A percentile compares a stretch with the other conserved stretches of the same genome.
Evolutionary conservation across 148 eudicot genomes (phyloP).

Genomic region (Pharnaceum exiguum): DNA sequence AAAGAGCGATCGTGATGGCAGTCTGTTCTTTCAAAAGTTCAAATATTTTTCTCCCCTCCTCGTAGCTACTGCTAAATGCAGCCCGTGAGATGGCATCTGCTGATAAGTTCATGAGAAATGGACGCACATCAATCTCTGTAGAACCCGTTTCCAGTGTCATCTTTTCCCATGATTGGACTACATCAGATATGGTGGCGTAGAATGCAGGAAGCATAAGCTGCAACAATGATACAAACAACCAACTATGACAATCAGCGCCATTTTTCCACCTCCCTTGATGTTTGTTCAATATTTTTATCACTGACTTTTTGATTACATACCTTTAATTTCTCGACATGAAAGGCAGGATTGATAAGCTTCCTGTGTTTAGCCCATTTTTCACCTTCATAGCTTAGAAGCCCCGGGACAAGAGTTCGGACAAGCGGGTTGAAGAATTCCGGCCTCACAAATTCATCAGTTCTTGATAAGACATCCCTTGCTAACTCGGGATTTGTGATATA

Average conservation of each 20-base stretch:
- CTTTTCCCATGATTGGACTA: constrained; percentile 20
- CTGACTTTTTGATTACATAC: not conserved
- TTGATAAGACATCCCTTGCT: constrained; percentile 16
- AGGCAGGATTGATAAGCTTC: constrained; percentile 29
- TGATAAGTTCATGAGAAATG: constrained; percentile 13
- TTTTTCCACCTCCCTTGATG: no score
- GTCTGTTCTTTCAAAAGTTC: constrained; percentile 16
- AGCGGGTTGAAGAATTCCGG: constrained; percentile 2
- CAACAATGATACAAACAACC: not conserved
- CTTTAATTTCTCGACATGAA: constrained; percentile 23
- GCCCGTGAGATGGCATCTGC: constrained; percentile 31
- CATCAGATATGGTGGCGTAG: constrained; percentile 8
- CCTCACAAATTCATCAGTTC: constrained; percentile 16
- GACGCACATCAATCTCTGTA: constrained; percentile 28
- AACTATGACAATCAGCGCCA: no score
- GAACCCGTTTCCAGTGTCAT: constrained; percentile 1
- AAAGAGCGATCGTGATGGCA: not conserved
- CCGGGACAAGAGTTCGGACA: constrained; percentile 9
- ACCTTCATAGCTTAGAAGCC: constrained; percentile 20
- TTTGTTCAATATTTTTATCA: not conserved
- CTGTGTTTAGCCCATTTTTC: constrained; percentile 33
- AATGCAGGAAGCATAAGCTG: constrained; percentile 30
- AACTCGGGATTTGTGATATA: constrained; percentile 12
- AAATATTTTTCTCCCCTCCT: constrained; percentile 25
- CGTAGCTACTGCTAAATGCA: constrained; percentile 23